These are phyloP conservation scores for Fusarium xyrophilum DNA, from an alignment of 2,329 filamentous ascomycete species.

Conservation along the genomic window DNA sequence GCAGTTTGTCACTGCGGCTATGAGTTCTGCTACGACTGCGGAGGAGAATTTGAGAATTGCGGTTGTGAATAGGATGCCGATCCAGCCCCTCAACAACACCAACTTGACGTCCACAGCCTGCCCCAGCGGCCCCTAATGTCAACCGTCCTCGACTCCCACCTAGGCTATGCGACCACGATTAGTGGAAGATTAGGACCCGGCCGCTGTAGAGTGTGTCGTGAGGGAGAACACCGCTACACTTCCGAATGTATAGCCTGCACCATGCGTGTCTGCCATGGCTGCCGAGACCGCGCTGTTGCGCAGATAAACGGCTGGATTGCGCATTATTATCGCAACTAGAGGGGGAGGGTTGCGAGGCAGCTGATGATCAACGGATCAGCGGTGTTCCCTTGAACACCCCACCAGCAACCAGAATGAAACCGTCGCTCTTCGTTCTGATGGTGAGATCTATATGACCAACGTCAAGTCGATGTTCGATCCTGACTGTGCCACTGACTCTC, in stretches of 20 bases:
- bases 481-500: background rate
- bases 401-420: background rate
- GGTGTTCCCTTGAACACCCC: background rate
- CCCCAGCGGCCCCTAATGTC: background rate
- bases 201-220: background rate
- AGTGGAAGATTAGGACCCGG: background rate
- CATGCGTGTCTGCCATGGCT: background rate
- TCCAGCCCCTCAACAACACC: background rate
- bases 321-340: rapidly evolving
- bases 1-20: conserved; percentile 54
- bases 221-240: background rate
- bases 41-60: background rate
- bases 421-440: background rate
- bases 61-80: conserved; percentile 36
- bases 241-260: background rate
- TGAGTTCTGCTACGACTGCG: conserved; percentile 59
- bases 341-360: background rate
- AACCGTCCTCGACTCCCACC: background rate
- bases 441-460: background rate
- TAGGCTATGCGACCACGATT: background rate
- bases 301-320: background rate
- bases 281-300: background rate
- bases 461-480: background rate
- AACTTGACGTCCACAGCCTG: background rate
- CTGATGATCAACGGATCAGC: background rate